Conservation (phyloP, 2,329 filamentous ascomycete genomes). For the Phaeoacremonium minimum region DNA sequence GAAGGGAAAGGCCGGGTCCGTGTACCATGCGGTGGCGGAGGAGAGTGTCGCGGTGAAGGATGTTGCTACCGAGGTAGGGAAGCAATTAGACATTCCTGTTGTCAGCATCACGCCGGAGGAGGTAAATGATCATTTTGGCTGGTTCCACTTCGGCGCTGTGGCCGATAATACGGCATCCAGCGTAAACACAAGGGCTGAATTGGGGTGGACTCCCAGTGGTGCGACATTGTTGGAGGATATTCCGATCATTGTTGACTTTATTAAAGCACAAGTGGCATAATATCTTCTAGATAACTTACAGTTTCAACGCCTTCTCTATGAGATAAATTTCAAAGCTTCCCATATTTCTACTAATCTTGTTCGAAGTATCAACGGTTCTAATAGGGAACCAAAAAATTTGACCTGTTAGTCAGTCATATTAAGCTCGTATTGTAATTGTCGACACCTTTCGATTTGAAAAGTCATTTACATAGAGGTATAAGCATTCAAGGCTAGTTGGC, state of each 20-base stretch:
- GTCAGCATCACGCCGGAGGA: constrained; percentile 19
- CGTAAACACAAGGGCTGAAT: constrained; percentile 24
- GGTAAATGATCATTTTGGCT: constrained; percentile 21
- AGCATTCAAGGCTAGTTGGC: constrained; percentile 65
- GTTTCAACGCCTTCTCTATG: too few relatives aligned
- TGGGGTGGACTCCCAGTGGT: constrained; percentile 25
- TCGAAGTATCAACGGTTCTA: too few relatives aligned
- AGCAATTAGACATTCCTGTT: constrained; percentile 24
- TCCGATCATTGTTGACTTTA: neutral
- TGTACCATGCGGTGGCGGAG: constrained; percentile 30
- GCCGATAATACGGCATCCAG: constrained; percentile 27
- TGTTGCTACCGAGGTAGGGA: constrained; percentile 26
- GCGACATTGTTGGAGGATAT: constrained; percentile 5
- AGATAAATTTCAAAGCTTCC: too few relatives aligned
- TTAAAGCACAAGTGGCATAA: too few relatives aligned
- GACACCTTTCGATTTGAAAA: too few relatives aligned
- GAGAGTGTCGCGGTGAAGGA: constrained; percentile 27
- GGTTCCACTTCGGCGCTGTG: constrained; percentile 4
- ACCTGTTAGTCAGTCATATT: too few relatives aligned
- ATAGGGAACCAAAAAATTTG: too few relatives aligned
- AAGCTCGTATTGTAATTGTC: too few relatives aligned
- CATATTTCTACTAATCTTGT: too few relatives aligned
- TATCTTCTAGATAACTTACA: too few relatives aligned
- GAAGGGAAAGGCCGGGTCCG: constrained; percentile 24
- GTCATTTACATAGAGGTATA: constrained; percentile 44